Percentiles rank a stretch among this genome's conserved stretches.
These are phyloP conservation scores for Pouteria campechiana DNA, from an alignment of 179 eudicot genomes.

Conservation along the genomic window DNA sequence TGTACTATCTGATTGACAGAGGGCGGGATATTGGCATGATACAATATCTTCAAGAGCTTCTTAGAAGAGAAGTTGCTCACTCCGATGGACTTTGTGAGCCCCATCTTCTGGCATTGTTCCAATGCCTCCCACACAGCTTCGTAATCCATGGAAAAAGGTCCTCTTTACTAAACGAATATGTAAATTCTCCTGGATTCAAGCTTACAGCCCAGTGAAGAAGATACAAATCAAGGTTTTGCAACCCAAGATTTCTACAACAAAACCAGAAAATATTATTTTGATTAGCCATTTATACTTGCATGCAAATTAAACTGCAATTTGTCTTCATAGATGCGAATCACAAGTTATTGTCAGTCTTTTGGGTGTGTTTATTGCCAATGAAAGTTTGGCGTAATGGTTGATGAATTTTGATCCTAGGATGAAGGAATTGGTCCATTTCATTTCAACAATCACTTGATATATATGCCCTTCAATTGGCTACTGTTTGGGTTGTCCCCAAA, in stretches of 20 bases:
- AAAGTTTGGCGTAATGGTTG: no score
- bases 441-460: no score
- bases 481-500: no score
- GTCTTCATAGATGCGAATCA: no score
- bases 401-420: no score
- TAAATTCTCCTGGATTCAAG: slow-evolving; percentile 21
- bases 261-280: no score
- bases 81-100: slow-evolving; percentile 52
- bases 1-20: slow-evolving; percentile 50
- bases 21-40: slow-evolving; percentile 45
- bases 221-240: slow-evolving; percentile 43
- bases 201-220: slow-evolving; percentile 61
- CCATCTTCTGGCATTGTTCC: slow-evolving; percentile 55
- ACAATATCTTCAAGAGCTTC: slow-evolving; percentile 27
- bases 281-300: no score
- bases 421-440: no score
- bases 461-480: no score
- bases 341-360: no score
- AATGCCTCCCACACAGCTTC: slow-evolving; percentile 52
- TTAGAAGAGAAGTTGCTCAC: slow-evolving; percentile 50
- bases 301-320: no score
- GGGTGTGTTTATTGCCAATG: no score
- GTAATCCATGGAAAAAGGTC: slow-evolving; percentile 29
- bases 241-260: slow-evolving; percentile 26
- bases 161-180: slow-evolving; percentile 24